Conservation (phyloP, 306 rosid genomes). For the Ormosia semicastrata region DNA sequence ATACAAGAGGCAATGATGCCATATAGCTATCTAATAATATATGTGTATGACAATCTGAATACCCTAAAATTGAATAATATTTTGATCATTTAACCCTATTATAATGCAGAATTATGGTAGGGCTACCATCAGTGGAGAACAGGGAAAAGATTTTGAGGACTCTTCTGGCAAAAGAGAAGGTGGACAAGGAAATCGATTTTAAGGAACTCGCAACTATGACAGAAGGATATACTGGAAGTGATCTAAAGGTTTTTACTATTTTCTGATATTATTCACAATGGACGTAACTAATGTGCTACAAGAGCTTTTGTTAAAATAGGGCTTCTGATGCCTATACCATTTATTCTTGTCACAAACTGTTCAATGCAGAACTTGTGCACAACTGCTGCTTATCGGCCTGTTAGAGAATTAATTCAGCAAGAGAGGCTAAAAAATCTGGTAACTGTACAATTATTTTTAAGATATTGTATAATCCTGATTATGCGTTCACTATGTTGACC, state of each 20-base stretch:
- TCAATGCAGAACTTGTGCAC: slow-evolving; percentile 74
- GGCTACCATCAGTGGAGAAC: slow-evolving; percentile 80
- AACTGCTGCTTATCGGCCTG: slow-evolving; percentile 93
- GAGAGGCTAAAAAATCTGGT: slow-evolving; percentile 80
- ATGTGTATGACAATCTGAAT: not conserved
- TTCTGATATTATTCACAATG: not conserved
- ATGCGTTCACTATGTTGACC: slow-evolving; percentile 7
- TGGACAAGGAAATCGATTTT: slow-evolving; percentile 56
- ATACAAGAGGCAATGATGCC: not conserved
- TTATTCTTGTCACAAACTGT: slow-evolving; percentile 13
- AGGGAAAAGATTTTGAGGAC: slow-evolving; percentile 85
- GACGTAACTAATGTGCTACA: not conserved
- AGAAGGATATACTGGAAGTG: slow-evolving; percentile 96
- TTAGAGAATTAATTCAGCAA: slow-evolving; percentile 79
- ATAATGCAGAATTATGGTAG: slow-evolving; percentile 86
- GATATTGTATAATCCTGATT: not conserved
- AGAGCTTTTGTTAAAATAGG: slow-evolving; percentile 1
- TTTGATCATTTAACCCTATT: not conserved
- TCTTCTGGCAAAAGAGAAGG: slow-evolving; percentile 69
- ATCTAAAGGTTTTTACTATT: slow-evolving; percentile 63
- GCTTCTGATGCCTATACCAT: not conserved
- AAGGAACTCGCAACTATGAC: slow-evolving; percentile 81
- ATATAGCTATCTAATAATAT: not conserved
- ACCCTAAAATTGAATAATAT: not conserved
- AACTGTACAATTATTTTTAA: slow-evolving; percentile 6